A percentile compares a stretch with the other conserved stretches of the same genome.
These are phyloP conservation scores for Alternaria triticimaculans DNA, from an alignment of 2,329 filamentous ascomycete species.

Conservation along the genomic window DNA sequence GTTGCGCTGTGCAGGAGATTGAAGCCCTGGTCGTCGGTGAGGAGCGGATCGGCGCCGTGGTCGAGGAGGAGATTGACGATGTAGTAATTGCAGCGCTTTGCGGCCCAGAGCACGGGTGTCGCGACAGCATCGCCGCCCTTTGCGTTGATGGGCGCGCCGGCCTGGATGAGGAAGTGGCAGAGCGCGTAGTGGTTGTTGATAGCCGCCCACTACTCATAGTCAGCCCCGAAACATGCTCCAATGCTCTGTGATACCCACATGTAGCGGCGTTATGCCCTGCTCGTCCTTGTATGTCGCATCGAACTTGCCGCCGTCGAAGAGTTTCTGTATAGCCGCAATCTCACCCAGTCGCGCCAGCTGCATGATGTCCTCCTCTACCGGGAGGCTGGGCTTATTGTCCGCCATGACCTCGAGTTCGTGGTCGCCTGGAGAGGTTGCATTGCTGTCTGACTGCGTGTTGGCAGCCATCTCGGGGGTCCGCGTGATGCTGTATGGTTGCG, in stretches of 20 bases:
- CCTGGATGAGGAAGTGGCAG: conserved; percentile 90
- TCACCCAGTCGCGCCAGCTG: conserved; percentile 90
- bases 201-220: conserved; percentile 79
- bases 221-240: conserved; percentile 1
- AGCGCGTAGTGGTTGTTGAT: conserved; percentile 99
- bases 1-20: conserved; percentile 97
- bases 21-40: conserved; percentile 94
- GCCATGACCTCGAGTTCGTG: conserved; percentile 49
- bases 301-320: conserved; percentile 83
- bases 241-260: conserved; percentile 63
- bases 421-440: conserved; percentile 32
- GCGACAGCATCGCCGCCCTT: conserved; percentile 96
- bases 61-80: conserved; percentile 91
- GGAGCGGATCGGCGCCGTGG: conserved; percentile 88
- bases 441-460: conserved; percentile 25
- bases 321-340: conserved; percentile 81
- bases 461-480: conserved; percentile 39
- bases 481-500: conserved; percentile 9
- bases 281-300: conserved; percentile 85
- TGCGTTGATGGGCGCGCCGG: conserved; percentile 88
- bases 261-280: conserved; percentile 93
- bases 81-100: conserved; percentile 95
- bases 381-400: conserved; percentile 48
- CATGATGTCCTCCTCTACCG: conserved; percentile 85
- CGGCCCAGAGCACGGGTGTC: conserved; percentile 95